Evolutionary conservation across 768 basidiomycete species (phyloP), one percentile per base, ranked within the genome.

Genomic region (Podaxis rugospora): DNA sequence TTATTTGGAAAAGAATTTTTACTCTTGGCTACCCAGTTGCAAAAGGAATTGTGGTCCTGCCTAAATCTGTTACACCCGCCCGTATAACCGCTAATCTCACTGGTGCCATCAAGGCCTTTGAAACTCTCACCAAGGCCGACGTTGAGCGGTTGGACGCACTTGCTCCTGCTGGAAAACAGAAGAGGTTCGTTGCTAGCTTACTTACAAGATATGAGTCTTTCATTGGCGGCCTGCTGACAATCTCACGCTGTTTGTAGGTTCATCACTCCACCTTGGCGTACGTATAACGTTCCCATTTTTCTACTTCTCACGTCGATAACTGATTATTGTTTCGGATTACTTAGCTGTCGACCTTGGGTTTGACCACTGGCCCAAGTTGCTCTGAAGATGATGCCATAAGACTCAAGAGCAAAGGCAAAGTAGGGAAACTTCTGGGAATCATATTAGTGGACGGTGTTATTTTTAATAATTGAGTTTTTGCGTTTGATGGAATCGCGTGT

Each of bases 1-100:
- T 57, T 35, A 42, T 53, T 46, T 55, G 25, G 51, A 59, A 0
- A 16, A 23, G 28, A 36, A 4, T 36, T n/a, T 54, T 51, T 42
- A 44, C 55, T 46, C 63, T 56, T 56, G 57, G 13, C 62, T 66
- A 40, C 55, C 18, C 66, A 87, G 87, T 90, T 55, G 77, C 80
- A 11, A 88, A 89, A 68, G 84, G 80, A 39, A 76, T 85, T 46
- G 79, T 90, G 39, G 78, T 81, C 28, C 80, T 95, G 37, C 85
- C 92, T 1, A 93, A 93, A 74, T 91, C 89, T 5, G 88, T 93
- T 39, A 93, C 82, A 0, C 81, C 84, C 28, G 70, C 79, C 36
- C 85, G 92, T 57, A 90, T 93, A 70, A 74, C 78, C 18, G 72
- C 81, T 2, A 89, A 89, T 70, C 68, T 85, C 54, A 72, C 69